Base-by-base conservation (phyloP, 352 stramenopile genomes). In the Pythium aristosporum region DNA sequence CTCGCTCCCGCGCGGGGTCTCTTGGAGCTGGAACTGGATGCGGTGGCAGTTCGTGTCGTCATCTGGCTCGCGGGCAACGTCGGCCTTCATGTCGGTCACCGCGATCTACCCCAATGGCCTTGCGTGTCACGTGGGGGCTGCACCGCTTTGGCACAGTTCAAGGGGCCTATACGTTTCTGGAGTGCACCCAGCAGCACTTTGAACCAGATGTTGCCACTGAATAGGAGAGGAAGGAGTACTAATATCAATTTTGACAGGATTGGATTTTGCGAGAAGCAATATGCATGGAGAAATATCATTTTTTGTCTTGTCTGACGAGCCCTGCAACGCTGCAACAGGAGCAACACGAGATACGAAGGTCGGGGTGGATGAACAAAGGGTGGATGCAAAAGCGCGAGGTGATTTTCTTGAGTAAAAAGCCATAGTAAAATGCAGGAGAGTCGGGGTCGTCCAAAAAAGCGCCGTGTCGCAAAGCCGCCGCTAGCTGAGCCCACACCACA, bases 21-120 rank as follows among this genome's bases (percentile, higher is more conserved):
- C 32, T 21, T 68, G 32, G n/a, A 52, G 51, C n/a, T 53, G 23
- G 23, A 64, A 64, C 12, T 57, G 46, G 37, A 64, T 64, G 57
- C 47, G 57, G 13, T 68, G 43, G 57, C 42, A 21, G 16, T 63
- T 21, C 20, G 42, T 9, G 10, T 52, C 50, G 12, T 66, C 60
- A 3, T 43, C 25, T 43, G 25, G 15, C 41, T 20, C 20, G 32
- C 7, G 20, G 8, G 25, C 18, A 12, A 44, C 30, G 13, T 8
- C 20, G 56, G 55, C 46, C 30, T 36, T 32, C 43, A 13, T 28
- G 7, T 28, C 44, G 13, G 10, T 30, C 44, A 50, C 32, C 18
- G 44, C 2, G 44, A 25, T 50, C 44, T n/a, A 50, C n/a, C 25
- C 32, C 15, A 46, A 46, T 46, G 39, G 5, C 43, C 43, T 5